phyloP scores from a whole-genome alignment of 306 rosid species.

The Carpinus fangiana region DNA sequence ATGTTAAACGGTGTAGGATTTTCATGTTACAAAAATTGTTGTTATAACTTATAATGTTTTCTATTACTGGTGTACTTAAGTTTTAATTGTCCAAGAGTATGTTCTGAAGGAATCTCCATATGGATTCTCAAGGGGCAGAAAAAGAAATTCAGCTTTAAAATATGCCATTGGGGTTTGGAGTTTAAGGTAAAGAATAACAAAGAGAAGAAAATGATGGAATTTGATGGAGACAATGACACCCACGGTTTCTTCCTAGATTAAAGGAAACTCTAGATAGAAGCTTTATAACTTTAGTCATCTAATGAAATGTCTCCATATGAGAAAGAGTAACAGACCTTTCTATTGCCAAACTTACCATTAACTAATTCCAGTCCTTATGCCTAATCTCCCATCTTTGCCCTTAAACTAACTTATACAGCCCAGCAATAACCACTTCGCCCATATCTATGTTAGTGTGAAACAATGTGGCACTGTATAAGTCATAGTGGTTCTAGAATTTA shows the following conservation, averaged over 20 bases:
- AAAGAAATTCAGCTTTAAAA: too few relatives aligned
- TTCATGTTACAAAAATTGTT: background rate
- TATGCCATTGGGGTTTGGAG: background rate
- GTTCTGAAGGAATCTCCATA: background rate
- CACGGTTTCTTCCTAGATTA: background rate
- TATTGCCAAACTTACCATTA: background rate
- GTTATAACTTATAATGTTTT: too few relatives aligned
- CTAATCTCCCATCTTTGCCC: background rate
- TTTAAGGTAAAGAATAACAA: background rate
- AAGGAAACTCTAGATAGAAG: background rate
- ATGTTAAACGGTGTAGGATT: background rate
- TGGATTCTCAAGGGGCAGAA: background rate
- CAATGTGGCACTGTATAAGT: background rate
- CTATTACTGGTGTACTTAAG: too few relatives aligned
- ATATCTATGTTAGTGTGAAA: background rate
- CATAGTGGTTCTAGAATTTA: too few relatives aligned
- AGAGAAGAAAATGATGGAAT: background rate
- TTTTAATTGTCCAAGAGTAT: too few relatives aligned
- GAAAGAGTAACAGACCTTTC: background rate
- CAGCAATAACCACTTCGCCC: background rate
- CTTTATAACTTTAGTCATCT: background rate
- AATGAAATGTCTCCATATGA: background rate
- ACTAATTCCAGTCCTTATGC: background rate
- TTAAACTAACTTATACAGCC: background rate
- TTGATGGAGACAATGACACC: background rate